phyloP scores from a whole-genome alignment of 257 asterid species.

The Plantago ovata region DNA sequence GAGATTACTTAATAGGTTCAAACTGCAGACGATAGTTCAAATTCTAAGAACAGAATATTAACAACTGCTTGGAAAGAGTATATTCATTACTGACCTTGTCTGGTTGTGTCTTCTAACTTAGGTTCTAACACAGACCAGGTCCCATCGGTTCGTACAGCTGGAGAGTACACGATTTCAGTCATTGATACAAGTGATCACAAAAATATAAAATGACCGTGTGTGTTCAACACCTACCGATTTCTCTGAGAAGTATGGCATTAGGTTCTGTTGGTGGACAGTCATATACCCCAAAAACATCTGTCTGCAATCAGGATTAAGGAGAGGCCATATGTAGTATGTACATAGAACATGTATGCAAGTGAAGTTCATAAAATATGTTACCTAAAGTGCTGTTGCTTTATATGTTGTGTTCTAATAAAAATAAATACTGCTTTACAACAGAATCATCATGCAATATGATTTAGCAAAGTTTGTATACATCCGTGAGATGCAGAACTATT shows the following conservation, averaged over 20 bases:
- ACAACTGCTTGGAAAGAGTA: neutral
- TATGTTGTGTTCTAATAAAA: neutral
- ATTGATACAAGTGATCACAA: conserved; percentile 7
- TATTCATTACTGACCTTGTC: conserved; percentile 41
- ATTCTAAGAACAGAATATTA: neutral
- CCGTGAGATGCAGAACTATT: neutral
- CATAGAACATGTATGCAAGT: conserved; percentile 33
- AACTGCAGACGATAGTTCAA: neutral
- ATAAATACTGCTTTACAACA: neutral
- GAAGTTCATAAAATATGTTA: too few species aligned
- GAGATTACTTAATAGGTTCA: neutral
- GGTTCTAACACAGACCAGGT: conserved; percentile 85
- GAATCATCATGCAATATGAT: neutral
- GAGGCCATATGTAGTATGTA: conserved; percentile 11
- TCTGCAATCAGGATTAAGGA: conserved; percentile 31
- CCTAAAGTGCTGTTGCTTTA: neutral
- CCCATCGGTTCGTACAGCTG: conserved; percentile 91
- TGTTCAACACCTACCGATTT: conserved; percentile 55
- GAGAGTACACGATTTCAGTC: conserved; percentile 11
- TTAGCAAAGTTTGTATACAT: neutral
- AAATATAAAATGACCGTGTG: conserved; percentile 3
- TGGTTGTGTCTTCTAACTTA: conserved; percentile 39
- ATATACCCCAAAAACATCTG: conserved; percentile 87
- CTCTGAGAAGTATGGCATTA: conserved; percentile 70
- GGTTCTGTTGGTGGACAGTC: conserved; percentile 91